Percentiles rank a stretch among this genome's conserved stretches.
phyloP scores from a whole-genome alignment of 306 rosid species.

The Malus sylvestris region DNA sequence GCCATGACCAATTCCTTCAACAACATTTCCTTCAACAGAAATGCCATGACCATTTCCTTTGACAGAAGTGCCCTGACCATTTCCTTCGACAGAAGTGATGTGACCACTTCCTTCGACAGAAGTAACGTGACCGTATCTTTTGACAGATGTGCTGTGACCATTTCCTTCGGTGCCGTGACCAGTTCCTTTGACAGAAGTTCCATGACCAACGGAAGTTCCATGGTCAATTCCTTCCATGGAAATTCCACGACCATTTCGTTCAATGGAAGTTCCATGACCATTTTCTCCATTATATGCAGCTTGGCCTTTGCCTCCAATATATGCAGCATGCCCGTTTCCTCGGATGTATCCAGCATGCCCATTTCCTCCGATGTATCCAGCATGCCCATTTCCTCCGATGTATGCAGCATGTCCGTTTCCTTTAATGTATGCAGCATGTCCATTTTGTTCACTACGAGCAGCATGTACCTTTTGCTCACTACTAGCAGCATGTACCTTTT shows the following conservation, averaged over 20 bases:
- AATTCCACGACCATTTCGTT: not conserved
- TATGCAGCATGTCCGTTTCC: no score
- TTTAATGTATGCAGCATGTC: no score
- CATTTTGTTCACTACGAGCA: no score
- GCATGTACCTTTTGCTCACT: no score
- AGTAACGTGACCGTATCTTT: not conserved
- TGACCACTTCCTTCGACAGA: not conserved
- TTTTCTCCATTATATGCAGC: constrained; percentile 11
- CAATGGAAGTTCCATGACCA: not conserved
- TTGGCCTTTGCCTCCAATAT: not conserved
- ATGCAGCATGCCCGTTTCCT: not conserved
- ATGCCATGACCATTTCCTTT: not conserved
- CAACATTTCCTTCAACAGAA: not conserved
- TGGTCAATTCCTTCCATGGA: not conserved
- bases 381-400: not conserved
- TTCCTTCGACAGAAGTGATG: not conserved
- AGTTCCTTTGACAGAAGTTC: not conserved
- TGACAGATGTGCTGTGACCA: not conserved
- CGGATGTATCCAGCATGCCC: constrained; percentile 1
- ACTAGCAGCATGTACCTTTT: not conserved
- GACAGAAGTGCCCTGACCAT: not conserved
- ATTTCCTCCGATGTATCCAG: not conserved
- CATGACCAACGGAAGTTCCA: not conserved
- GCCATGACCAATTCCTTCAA: not conserved
- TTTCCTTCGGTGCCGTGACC: not conserved